These are phyloP conservation scores for Mycosphaerella arachidis DNA, from an alignment of 2,329 filamentous ascomycete genomes.

Conservation along the genomic window DNA sequence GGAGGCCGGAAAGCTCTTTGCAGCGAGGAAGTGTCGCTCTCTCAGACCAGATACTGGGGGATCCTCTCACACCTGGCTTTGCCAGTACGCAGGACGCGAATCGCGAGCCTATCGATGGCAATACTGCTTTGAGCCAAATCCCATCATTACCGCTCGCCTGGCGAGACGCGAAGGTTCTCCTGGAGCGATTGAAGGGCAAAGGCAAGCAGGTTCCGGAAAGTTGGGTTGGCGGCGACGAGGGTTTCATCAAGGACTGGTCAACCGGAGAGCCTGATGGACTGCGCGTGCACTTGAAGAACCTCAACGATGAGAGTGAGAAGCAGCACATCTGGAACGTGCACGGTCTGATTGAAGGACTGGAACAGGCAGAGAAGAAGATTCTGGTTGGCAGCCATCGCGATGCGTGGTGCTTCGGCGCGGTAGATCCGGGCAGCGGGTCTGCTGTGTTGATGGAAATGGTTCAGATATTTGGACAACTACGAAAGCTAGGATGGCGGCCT, in stretches of 20 bases:
- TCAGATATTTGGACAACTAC: conserved; percentile 75
- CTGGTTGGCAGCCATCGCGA: conserved; percentile 93
- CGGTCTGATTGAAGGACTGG: conserved; percentile 75
- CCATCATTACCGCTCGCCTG: conserved; percentile 87
- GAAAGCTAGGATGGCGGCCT: conserved; percentile 76
- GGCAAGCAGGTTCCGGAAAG: conserved; percentile 63
- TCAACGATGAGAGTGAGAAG: conserved; percentile 76
- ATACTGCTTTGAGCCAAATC: conserved; percentile 70
- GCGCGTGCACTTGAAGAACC: conserved; percentile 74
- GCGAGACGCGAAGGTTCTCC: conserved; percentile 76
- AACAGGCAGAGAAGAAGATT: conserved; percentile 76
- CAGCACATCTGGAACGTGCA: conserved; percentile 92
- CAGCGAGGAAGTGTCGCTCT: conserved; percentile 77
- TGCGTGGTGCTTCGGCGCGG: conserved; percentile 83
- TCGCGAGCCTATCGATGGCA: conserved; percentile 65
- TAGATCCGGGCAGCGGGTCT: conserved; percentile 80
- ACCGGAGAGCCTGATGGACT: conserved; percentile 41
- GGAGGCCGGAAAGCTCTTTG: conserved; percentile 75
- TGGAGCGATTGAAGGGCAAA: conserved; percentile 70
- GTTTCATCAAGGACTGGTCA: conserved; percentile 65
- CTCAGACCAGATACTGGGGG: conserved; percentile 78
- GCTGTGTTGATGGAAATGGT: conserved; percentile 87
- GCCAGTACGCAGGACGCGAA: conserved; percentile 64
- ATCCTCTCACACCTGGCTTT: conserved; percentile 87
- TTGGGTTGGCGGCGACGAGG: conserved; percentile 72